Percentiles rank a stretch among this genome's conserved stretches.
phyloP scores from a whole-genome alignment of 1,139 yeast species.

The Candida sp. region DNA sequence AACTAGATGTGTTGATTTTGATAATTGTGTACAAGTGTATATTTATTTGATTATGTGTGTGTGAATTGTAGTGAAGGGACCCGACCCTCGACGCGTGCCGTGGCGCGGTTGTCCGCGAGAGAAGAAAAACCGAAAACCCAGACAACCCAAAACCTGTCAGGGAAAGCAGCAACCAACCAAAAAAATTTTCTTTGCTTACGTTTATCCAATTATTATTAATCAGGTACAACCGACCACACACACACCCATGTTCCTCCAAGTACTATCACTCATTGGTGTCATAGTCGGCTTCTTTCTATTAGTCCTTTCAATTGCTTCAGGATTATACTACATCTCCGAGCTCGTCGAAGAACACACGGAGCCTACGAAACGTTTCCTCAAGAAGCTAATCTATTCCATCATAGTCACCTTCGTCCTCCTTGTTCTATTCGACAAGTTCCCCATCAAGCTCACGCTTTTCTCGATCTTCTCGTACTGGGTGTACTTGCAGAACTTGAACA shows the following conservation, averaged over 20 bases:
- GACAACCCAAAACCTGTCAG: too few relatives aligned
- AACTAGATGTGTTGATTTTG: neutral
- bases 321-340: slow-evolving; percentile 89
- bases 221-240: neutral
- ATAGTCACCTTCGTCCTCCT: slow-evolving; percentile 58
- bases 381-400: slow-evolving; percentile 62
- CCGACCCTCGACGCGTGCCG: neutral
- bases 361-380: slow-evolving; percentile 74
- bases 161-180: too few relatives aligned
- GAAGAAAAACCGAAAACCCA: neutral
- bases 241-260: slow-evolving; percentile 39
- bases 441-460: slow-evolving; percentile 65
- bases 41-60: neutral
- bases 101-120: neutral
- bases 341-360: slow-evolving; percentile 93
- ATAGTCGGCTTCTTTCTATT: slow-evolving; percentile 77
- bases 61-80: neutral
- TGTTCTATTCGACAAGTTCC: slow-evolving; percentile 77
- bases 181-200: neutral
- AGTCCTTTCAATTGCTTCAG: slow-evolving; percentile 71
- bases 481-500: slow-evolving; percentile 75
- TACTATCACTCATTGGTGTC: slow-evolving; percentile 68
- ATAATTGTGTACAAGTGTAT: too few relatives aligned
- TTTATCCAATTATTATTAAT: neutral
- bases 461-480: slow-evolving; percentile 73